Conservation (phyloP, 805 yeast genomes). For the Barnettozyma siamensis region DNA sequence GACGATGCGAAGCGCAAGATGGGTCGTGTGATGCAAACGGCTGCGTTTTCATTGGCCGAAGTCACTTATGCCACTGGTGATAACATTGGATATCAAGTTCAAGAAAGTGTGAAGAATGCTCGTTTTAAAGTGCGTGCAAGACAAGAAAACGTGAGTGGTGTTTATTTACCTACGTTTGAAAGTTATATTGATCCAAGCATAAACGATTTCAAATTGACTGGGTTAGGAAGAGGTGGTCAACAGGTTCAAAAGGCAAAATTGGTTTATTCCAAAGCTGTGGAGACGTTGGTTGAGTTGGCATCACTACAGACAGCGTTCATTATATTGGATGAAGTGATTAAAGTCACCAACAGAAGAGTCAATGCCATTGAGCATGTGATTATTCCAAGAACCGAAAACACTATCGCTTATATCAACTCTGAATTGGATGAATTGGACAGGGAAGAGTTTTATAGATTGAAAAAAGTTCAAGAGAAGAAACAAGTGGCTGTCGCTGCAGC, state of each 20-base stretch:
- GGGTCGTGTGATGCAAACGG: constrained; percentile 98
- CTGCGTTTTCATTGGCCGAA: constrained; percentile 95
- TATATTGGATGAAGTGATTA: constrained; percentile 93
- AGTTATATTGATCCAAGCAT: constrained; percentile 75
- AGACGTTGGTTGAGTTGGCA: constrained; percentile 91
- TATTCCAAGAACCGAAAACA: constrained; percentile 95
- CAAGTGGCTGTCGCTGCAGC: constrained; percentile 25
- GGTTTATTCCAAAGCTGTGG: constrained; percentile 94
- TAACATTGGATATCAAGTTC: constrained; percentile 91
- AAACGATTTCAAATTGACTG: constrained; percentile 94
- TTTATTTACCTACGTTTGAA: constrained; percentile 87
- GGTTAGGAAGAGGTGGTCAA: constrained; percentile 97
- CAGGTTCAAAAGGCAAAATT: constrained; percentile 92
- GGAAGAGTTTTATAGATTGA: constrained; percentile 94
- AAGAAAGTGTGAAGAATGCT: constrained; percentile 87
- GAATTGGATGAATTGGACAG: constrained; percentile 97
- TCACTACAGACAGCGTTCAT: constrained; percentile 95
- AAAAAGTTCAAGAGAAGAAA: constrained; percentile 56
- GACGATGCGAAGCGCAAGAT: constrained; percentile 87
- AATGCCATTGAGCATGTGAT: constrained; percentile 98
- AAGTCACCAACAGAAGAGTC: constrained; percentile 96
- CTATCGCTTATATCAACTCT: constrained; percentile 85
- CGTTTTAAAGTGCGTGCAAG: constrained; percentile 86
- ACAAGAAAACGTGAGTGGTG: constrained; percentile 97
- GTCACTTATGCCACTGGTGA: constrained; percentile 97